Evolutionary conservation across 805 yeast species (phyloP).

Genomic region (Candida maltosa): DNA sequence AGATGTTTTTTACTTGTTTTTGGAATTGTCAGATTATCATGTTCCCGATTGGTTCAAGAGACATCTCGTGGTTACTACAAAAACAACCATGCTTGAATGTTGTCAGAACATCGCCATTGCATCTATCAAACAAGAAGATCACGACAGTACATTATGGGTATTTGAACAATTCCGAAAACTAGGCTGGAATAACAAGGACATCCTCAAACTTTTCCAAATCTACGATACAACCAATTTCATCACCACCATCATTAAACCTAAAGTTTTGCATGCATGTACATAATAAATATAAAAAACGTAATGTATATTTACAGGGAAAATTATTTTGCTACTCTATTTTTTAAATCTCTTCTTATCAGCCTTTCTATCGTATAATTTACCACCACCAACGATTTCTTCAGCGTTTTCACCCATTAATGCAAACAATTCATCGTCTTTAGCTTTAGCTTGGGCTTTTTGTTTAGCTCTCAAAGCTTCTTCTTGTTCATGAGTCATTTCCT

Average conservation of each 20-base stretch:
- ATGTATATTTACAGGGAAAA: no score
- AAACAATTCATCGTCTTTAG: constrained; percentile 45
- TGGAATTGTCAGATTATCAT: no score
- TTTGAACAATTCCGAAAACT: constrained; percentile 25
- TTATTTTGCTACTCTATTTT: constrained; percentile 1
- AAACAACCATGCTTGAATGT: constrained; percentile 16
- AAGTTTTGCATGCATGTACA: neutral
- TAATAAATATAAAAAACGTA: no score
- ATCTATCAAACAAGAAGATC: constrained; percentile 23
- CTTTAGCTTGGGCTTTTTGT: constrained; percentile 7
- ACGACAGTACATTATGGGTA: constrained; percentile 23
- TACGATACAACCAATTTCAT: neutral
- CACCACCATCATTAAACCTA: neutral
- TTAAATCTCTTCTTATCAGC: constrained; percentile 36
- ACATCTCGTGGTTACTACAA: no score
- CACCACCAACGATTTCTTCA: constrained; percentile 50
- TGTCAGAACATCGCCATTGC: constrained; percentile 18
- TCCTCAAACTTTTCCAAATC: neutral
- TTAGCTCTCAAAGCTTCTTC: constrained; percentile 9
- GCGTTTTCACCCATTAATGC: constrained; percentile 59
- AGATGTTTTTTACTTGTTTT: no score
- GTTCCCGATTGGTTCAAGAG: no score
- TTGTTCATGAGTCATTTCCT: constrained; percentile 13
- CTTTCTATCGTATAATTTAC: constrained; percentile 47
- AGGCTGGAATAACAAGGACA: constrained; percentile 17